phyloP scores from a whole-genome alignment of 192 early-diverging fungal genomes.

The Backusella psychrophila region DNA sequence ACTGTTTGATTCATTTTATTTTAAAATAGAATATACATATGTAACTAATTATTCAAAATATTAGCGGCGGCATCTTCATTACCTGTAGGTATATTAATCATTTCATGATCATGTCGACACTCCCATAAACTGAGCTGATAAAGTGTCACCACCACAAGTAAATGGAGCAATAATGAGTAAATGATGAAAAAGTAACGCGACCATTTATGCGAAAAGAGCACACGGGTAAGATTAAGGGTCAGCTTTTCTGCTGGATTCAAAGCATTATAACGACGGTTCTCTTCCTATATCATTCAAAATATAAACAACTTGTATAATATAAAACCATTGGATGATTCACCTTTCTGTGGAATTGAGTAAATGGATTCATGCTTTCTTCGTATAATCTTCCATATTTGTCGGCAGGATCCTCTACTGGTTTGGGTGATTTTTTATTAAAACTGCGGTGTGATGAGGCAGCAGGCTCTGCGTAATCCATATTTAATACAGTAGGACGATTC shows the following conservation, averaged over 20 bases:
- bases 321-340: constrained; percentile 3
- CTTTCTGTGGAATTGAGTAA: constrained; percentile 76
- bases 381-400: constrained; percentile 78
- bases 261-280: constrained; percentile 61
- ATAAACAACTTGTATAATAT: background rate
- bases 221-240: constrained; percentile 57
- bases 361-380: constrained; percentile 89
- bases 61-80: constrained; percentile 11
- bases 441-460: constrained; percentile 1
- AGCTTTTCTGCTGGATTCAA: constrained; percentile 78
- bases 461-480: constrained; percentile 17
- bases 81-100: constrained; percentile 21
- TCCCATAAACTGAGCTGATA: constrained; percentile 66
- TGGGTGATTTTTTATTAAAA: constrained; percentile 17
- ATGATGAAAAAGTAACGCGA: constrained; percentile 63
- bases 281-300: constrained; percentile 47
- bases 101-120: constrained; percentile 60
- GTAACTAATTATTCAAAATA: background rate
- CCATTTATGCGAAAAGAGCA: constrained; percentile 68
- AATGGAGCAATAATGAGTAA: constrained; percentile 72
- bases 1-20: background rate
- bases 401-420: constrained; percentile 44
- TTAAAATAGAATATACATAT: background rate
- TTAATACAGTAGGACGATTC: constrained; percentile 22
- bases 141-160: constrained; percentile 74